Conservation (phyloP, 2,329 filamentous ascomycete genomes). For the Colletotrichum australisinense region DNA sequence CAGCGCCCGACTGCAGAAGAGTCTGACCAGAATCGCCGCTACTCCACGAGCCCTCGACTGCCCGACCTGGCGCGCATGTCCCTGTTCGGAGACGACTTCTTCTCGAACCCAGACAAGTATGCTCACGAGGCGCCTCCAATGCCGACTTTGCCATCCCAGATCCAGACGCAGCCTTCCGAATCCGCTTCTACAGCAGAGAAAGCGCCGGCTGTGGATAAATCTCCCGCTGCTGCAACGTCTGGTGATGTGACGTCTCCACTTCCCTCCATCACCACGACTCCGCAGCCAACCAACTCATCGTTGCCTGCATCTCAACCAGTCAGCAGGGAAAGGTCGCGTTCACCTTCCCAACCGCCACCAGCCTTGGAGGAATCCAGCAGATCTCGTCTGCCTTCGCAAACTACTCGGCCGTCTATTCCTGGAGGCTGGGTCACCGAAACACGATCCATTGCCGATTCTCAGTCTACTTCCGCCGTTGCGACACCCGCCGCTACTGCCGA, state of each 20-base stretch:
- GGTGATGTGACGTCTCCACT: constrained; percentile 1
- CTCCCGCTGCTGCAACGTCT: not conserved
- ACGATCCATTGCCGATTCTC: constrained; percentile 1
- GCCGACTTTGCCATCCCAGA: constrained; percentile 34
- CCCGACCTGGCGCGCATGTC: constrained; percentile 70
- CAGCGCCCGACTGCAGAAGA: constrained; percentile 33
- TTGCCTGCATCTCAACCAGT: not conserved
- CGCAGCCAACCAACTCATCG: constrained; percentile 8
- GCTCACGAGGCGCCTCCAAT: constrained; percentile 41
- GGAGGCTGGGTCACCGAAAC: constrained; percentile 47
- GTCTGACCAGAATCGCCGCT: constrained; percentile 40
- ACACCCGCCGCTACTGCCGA: not conserved
- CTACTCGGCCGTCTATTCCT: constrained; percentile 42
- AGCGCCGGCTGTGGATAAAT: not conserved
- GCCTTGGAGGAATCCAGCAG: not conserved
- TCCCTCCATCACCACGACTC: not conserved
- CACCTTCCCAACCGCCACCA: not conserved
- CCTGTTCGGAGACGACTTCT: constrained; percentile 69
- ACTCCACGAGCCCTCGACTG: constrained; percentile 67
- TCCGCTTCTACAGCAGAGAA: not conserved
- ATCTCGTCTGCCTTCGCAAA: constrained; percentile 8
- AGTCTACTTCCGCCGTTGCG: constrained; percentile 4
- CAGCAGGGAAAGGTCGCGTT: not conserved
- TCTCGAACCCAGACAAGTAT: constrained; percentile 50
- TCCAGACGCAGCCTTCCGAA: not conserved